Percentiles rank a stretch among this genome's conserved stretches.
Conservation (phyloP, 2,329 filamentous ascomycete genomes). For the Beauveria sp. region DNA sequence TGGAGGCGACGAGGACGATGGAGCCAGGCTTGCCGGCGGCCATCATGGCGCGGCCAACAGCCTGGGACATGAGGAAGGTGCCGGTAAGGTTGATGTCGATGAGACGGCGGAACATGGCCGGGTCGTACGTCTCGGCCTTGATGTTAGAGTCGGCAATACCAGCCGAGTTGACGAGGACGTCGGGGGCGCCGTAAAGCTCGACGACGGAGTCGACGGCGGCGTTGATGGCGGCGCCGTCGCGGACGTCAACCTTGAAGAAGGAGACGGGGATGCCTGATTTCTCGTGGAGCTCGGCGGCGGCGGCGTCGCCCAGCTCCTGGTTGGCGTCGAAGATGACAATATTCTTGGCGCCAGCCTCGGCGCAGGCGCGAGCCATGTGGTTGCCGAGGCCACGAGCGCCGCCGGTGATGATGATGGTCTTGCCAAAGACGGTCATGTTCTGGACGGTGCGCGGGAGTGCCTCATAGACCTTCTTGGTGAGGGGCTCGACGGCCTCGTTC, state of each 20-base stretch:
- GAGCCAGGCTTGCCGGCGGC: constrained; percentile 60
- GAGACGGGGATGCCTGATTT: constrained; percentile 66
- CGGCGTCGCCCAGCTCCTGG: constrained; percentile 63
- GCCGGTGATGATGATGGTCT: constrained; percentile 66
- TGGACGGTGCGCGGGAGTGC: constrained; percentile 57
- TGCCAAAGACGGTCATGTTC: constrained; percentile 61
- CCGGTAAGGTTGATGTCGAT: constrained; percentile 79
- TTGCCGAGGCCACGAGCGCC: constrained; percentile 71
- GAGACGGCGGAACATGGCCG: constrained; percentile 67
- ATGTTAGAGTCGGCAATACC: constrained; percentile 81
- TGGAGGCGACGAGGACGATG: constrained; percentile 70
- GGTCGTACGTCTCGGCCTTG: constrained; percentile 70
- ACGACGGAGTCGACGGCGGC: constrained; percentile 60
- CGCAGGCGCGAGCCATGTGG: constrained; percentile 70
- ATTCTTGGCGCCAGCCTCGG: constrained; percentile 66
- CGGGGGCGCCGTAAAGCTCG: constrained; percentile 58
- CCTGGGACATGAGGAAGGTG: constrained; percentile 68
- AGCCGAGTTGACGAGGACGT: constrained; percentile 72
- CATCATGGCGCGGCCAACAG: constrained; percentile 68
- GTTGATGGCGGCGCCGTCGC: constrained; percentile 61
- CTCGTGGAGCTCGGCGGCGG: constrained; percentile 61
- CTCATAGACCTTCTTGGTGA: constrained; percentile 45
- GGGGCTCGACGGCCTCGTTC: constrained; percentile 40
- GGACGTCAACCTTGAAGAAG: constrained; percentile 75
- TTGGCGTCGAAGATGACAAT: constrained; percentile 72